Evolutionary conservation across 257 asterid genomes (phyloP), one percentile per base, ranked within the genome.

Genomic region (Primulina tabacum): DNA sequence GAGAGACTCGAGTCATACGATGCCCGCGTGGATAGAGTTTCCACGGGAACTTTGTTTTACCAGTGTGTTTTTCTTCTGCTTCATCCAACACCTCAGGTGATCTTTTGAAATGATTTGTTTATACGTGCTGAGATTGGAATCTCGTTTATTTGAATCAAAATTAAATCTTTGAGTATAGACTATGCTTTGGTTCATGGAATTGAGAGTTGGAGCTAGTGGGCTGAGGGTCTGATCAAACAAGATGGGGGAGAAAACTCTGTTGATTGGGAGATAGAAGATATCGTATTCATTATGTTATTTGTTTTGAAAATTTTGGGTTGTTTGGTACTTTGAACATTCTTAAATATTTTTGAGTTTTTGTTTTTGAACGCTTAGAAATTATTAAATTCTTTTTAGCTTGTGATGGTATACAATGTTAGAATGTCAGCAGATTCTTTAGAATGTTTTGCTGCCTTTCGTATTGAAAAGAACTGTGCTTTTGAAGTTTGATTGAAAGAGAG

Each of bases 51-150:
- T 72, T 87, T 83, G 90, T 93, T 78, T 71, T 90, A 84, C 75
- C 96, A 90, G 87, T 90, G 96, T 77, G 92, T 93, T 65, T 89
- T 75, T 55, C 96, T 89, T 12, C 80, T 87, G 75, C 92, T 93
- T 62, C 79, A 82, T 57, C 91, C 96, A 0, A 78, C 96, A 18
- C 74, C 85, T 62, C 76, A 89, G 97, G 99, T 92, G 73, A 71
- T 37, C n/a, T 43, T 5, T 28, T 26, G 11, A 60, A 17, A 47
- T 70, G 26, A 26, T 24, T 24, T 60, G 18, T 60, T 60, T 4
- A 60, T 26, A 1, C 8, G 5, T 0, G 17, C 8, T 21, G 18
- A 21, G n/a, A 60, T 26, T 2, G 7, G 34, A 32, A 59, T 24
- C n/a, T 59, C n/a, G n/a, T 11, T 12, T 50, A 4, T 50, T 50